Percentiles rank a stretch among this genome's conserved stretches.
Evolutionary conservation across 2,329 filamentous ascomycete genomes (phyloP).

Genomic region (Penicillium paneum): DNA sequence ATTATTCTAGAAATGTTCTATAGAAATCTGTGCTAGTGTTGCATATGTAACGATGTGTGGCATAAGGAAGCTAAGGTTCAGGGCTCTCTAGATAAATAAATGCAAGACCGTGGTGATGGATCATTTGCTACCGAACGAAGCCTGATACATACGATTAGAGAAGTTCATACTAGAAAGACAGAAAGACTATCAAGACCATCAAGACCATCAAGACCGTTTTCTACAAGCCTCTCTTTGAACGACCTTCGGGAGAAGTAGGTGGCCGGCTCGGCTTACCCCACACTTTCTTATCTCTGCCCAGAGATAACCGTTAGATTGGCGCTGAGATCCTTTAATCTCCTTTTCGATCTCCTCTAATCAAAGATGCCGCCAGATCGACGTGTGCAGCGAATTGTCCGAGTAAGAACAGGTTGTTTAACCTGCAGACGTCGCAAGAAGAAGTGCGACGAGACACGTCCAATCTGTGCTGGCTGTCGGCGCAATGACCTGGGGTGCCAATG

Average conservation of each 20-base stretch:
- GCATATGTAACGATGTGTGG: slow-evolving; percentile 46
- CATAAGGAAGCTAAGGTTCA: slow-evolving; percentile 28
- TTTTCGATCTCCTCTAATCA: background rate
- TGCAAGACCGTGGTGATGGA: slow-evolving; percentile 15
- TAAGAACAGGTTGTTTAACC: slow-evolving; percentile 33
- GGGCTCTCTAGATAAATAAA: slow-evolving; percentile 14
- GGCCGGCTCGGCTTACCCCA: slow-evolving; percentile 3
- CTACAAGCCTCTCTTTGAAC: background rate
- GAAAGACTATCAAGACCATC: background rate
- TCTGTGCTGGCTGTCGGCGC: slow-evolving; percentile 32
- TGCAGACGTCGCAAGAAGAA: slow-evolving; percentile 36
- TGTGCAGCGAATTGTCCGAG: slow-evolving; percentile 30
- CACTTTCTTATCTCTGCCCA: slow-evolving; percentile 3
- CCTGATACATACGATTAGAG: background rate
- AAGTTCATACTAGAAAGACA: background rate
- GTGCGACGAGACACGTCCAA: slow-evolving; percentile 34
- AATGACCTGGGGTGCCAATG: slow-evolving; percentile 31
- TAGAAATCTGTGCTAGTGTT: slow-evolving; percentile 34
- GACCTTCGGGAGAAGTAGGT: background rate
- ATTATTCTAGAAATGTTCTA: slow-evolving; percentile 38
- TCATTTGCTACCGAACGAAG: background rate
- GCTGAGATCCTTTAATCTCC: slow-evolving; percentile 5
- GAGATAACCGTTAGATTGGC: background rate
- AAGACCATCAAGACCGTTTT: too few species aligned
- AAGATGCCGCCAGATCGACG: slow-evolving; percentile 21